Percentiles rank a stretch among this genome's conserved stretches.
Evolutionary conservation across 371 early-diverging fungal species (phyloP).

Genomic region (Basidiobolus meristosporus): DNA sequence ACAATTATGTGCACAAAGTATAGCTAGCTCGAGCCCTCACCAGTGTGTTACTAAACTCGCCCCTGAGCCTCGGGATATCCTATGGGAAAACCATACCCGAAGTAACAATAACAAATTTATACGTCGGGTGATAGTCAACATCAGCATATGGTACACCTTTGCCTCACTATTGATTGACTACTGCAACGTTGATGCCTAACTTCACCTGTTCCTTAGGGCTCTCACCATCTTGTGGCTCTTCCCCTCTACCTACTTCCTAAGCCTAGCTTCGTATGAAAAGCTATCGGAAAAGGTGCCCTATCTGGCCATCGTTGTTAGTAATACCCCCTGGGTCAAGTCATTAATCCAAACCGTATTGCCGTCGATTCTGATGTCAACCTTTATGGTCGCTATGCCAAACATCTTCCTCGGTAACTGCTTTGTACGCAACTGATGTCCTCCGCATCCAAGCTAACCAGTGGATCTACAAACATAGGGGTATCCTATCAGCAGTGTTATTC

Average conservation of each 20-base stretch:
- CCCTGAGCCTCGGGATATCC: conserved; percentile 81
- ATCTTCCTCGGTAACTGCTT: conserved; percentile 14
- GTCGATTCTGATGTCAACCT: conserved; percentile 31
- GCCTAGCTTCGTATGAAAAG: not conserved
- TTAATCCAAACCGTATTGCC: conserved; percentile 44
- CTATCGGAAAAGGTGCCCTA: not conserved
- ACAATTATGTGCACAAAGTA: conserved; percentile 34
- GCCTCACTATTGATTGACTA: conserved; percentile 9
- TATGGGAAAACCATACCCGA: conserved; percentile 65
- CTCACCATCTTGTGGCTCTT: conserved; percentile 47
- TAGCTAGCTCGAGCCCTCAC: conserved; percentile 40
- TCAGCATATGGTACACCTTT: conserved; percentile 30
- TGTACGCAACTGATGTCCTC: conserved; percentile 3
- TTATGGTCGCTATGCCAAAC: conserved; percentile 37
- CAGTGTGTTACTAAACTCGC: conserved; percentile 51
- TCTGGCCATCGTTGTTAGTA: not conserved
- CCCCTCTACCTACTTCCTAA: conserved; percentile 14
- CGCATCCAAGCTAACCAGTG: conserved; percentile 5
- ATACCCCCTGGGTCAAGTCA: conserved; percentile 19
- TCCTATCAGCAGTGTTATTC: too few relatives aligned
- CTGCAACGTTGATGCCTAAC: conserved; percentile 4
- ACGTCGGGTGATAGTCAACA: conserved; percentile 23
- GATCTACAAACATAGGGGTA: conserved; percentile 22
- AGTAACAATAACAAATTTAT: conserved; percentile 19
- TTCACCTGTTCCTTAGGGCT: conserved; percentile 15